phyloP scores from a whole-genome alignment of 2,329 filamentous ascomycete species.

The Lecanicillium sp. region DNA sequence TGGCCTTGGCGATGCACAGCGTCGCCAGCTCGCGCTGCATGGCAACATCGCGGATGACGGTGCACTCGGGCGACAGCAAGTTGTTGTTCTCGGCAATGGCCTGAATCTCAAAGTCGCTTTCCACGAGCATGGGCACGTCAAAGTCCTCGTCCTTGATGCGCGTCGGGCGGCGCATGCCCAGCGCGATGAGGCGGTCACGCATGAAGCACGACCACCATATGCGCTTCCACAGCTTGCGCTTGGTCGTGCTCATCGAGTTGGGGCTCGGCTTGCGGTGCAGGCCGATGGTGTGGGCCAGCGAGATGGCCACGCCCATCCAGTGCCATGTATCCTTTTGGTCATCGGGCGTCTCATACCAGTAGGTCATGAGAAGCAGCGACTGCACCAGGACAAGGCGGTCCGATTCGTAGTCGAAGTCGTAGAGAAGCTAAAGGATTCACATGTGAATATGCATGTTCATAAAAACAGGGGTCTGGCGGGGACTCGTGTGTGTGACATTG shows the following conservation, averaged over 20 bases:
- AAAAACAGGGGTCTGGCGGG: not conserved
- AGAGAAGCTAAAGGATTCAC: constrained; percentile 55
- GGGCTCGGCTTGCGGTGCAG: constrained; percentile 78
- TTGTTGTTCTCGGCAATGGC: constrained; percentile 61
- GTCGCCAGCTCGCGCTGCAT: constrained; percentile 74
- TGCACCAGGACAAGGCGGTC: constrained; percentile 87
- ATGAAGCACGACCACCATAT: constrained; percentile 99
- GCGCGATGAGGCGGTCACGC: constrained; percentile 83
- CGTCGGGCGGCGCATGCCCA: constrained; percentile 90
- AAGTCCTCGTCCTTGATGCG: constrained; percentile 91
- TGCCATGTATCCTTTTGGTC: constrained; percentile 98
- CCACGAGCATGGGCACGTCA: constrained; percentile 82
- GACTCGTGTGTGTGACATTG: not conserved
- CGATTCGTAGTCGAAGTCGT: constrained; percentile 92
- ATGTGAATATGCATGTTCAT: constrained; percentile 21
- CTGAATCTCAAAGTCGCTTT: constrained; percentile 78
- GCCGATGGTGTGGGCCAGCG: constrained; percentile 86
- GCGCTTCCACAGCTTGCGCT: constrained; percentile 83
- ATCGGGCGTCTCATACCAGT: constrained; percentile 95
- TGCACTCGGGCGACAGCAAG: constrained; percentile 64
- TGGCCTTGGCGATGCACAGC: constrained; percentile 89
- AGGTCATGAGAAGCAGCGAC: constrained; percentile 84
- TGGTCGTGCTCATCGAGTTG: constrained; percentile 65
- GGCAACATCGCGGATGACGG: constrained; percentile 60
- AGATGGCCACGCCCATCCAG: constrained; percentile 96